Conservation (phyloP, 1,284 basidiomycete genomes). For the Papiliotrema laurentii region DNA sequence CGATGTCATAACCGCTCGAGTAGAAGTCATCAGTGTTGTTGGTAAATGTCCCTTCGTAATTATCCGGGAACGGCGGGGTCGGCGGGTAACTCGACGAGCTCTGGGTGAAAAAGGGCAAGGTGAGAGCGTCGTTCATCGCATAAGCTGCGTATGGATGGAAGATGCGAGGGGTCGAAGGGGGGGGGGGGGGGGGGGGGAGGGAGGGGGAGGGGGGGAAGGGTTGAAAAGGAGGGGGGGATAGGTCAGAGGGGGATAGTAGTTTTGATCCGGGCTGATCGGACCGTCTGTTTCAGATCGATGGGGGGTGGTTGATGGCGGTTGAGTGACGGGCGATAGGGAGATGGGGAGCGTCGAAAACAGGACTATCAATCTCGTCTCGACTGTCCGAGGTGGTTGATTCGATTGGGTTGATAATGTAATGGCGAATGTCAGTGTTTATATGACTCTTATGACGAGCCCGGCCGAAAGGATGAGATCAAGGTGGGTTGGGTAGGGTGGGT, state of each 20-base stretch:
- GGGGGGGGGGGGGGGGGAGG: background rate
- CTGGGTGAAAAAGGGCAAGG: constrained; percentile 4
- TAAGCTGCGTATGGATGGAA: too few relatives aligned
- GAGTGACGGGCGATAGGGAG: background rate
- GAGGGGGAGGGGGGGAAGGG: background rate
- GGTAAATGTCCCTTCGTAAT: background rate
- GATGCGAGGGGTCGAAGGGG: too few relatives aligned
- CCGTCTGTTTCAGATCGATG: too few relatives aligned
- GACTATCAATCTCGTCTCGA: too few relatives aligned
- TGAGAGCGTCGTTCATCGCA: constrained; percentile 5
- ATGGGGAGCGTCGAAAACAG: too few relatives aligned
- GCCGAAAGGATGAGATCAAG: background rate
- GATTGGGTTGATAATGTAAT: too few relatives aligned
- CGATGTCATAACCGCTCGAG: constrained; percentile 6
- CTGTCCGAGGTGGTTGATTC: too few relatives aligned
- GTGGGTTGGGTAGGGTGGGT: too few relatives aligned
- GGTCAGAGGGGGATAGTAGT: too few relatives aligned
- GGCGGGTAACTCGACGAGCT: constrained; percentile 2
- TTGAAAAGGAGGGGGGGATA: background rate
- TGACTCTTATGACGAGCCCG: background rate
- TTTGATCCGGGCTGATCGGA: too few relatives aligned
- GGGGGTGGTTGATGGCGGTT: background rate
- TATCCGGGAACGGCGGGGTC: constrained; percentile 1
- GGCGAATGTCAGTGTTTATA: too few relatives aligned
- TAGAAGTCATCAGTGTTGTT: background rate